Evolutionary conservation across 139 green algal genomes (phyloP), one percentile per base, ranked within the genome.

Genomic region (Picochlorum costavermella): DNA sequence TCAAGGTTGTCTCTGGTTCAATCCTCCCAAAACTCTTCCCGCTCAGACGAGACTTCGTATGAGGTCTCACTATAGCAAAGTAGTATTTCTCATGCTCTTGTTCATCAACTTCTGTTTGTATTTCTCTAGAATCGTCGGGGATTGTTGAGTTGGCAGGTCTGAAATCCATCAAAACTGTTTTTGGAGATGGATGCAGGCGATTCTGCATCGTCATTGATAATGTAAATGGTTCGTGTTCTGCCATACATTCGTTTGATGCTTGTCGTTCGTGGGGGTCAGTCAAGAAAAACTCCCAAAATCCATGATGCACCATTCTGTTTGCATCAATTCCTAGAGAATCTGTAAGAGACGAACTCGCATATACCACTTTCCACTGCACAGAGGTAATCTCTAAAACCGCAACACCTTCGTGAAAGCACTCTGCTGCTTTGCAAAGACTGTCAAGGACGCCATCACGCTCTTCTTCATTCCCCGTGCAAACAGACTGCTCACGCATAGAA

Each of bases 371-470:
- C 71, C 71, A 77, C 25, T 5, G 5, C 5, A 65, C 37, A 16
- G 6, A 61, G 49, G 20, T 12, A 3, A 61, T 61, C 64, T 95
- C 80, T 45, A 83, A 61, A 44, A 95, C 57, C 61, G 93, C 75
- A 59, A 93, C 84, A 43, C 79, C 87, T 70, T 95, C 87, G 44
- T 69, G 82, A 69, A 89, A 88, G 10, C 60, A 79, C 51, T 75
- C 69, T 6, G 55, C 69, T 1, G 69, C 69, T 5, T 63, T 51
- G 1, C 13, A 33, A 1, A 75, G 37, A 3, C 69, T 50, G 23
- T 33, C 40, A 45, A 56, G 29, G 5, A 23, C 37, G 16, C 17
- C n/a, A 26, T 50, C 40, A 20, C 3, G 10, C 6, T 14, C 30
- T 25, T 62, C 56, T 23, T 23, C 17, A 14, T 46, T 10, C 20